Evolutionary conservation across 1,139 yeast species (phyloP).

Genomic region (Citeromyces hawaiiensis): DNA sequence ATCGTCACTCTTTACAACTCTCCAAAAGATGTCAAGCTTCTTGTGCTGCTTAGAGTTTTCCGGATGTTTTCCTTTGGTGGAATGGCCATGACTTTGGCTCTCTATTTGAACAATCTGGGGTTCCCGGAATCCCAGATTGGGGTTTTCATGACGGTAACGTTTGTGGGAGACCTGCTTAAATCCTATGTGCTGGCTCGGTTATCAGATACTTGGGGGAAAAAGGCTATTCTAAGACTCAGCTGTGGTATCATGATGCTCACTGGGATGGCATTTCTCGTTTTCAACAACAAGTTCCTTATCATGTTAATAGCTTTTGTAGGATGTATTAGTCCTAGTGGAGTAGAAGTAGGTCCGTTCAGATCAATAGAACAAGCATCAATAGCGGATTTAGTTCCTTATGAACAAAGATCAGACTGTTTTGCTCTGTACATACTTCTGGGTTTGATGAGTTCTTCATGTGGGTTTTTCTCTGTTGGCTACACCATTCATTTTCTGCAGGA

Average conservation of each 20-base stretch:
- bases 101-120: slow-evolving; percentile 21
- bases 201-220: slow-evolving; percentile 25
- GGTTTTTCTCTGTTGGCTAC: slow-evolving; percentile 21
- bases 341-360: slow-evolving; percentile 30
- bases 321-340: slow-evolving; percentile 27
- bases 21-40: slow-evolving; percentile 10
- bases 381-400: slow-evolving; percentile 20
- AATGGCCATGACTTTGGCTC: slow-evolving; percentile 24
- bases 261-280: slow-evolving; percentile 16
- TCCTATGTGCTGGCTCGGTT: slow-evolving; percentile 21
- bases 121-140: slow-evolving; percentile 23
- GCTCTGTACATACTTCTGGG: slow-evolving; percentile 30
- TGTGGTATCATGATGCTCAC: slow-evolving; percentile 20
- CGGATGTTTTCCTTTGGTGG: slow-evolving; percentile 23
- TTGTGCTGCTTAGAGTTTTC: slow-evolving; percentile 8
- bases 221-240: slow-evolving; percentile 17
- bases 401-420: slow-evolving; percentile 24
- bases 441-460: slow-evolving; percentile 23
- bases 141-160: slow-evolving; percentile 23
- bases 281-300: slow-evolving; percentile 13
- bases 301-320: slow-evolving; percentile 21
- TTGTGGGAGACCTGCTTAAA: slow-evolving; percentile 24
- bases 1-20: slow-evolving; percentile 9
- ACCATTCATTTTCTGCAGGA: slow-evolving; percentile 16
- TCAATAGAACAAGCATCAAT: slow-evolving; percentile 26